Percentiles rank a stretch among this genome's conserved stretches.
Conservation (phyloP, 768 basidiomycete species). For the Tricholoma terreum region DNA sequence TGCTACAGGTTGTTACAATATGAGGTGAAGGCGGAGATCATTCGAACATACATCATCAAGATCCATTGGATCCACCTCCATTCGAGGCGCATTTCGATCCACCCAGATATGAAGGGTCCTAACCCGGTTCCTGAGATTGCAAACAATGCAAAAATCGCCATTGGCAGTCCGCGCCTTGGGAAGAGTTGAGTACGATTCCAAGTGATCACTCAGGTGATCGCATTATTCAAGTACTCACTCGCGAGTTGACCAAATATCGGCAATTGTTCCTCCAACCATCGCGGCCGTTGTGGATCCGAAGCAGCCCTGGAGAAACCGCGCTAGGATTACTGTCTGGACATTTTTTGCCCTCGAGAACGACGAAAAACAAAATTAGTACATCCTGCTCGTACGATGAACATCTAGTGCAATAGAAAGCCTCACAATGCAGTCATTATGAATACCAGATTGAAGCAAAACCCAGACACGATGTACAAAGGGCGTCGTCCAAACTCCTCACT, state of each 20-base stretch:
- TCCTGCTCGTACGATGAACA: not conserved
- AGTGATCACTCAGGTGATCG: no score
- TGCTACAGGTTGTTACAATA: conserved; percentile 30
- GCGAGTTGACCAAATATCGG: conserved; percentile 63
- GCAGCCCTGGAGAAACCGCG: conserved; percentile 61
- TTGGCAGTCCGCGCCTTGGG: conserved; percentile 68
- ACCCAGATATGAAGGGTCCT: conserved; percentile 62
- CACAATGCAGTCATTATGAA: conserved; percentile 48
- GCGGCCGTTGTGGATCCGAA: conserved; percentile 70
- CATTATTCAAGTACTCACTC: no score
- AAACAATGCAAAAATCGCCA: conserved; percentile 65
- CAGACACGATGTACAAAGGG: conserved; percentile 53
- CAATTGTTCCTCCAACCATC: conserved; percentile 73
- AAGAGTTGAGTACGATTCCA: not conserved
- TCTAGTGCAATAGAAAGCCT: conserved; percentile 10
- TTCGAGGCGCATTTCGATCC: conserved; percentile 59
- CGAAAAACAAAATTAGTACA: not conserved
- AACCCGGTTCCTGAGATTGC: conserved; percentile 62
- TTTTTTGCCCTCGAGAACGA: conserved; percentile 37
- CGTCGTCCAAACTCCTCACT: conserved; percentile 73
- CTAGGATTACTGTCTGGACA: conserved; percentile 62
- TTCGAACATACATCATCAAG: conserved; percentile 51
- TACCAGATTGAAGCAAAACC: conserved; percentile 46
- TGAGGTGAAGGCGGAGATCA: conserved; percentile 6
- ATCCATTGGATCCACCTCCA: conserved; percentile 91